These are phyloP conservation scores for Penstemon davidsonii DNA, from an alignment of 257 asterid species.

Conservation along the genomic window DNA sequence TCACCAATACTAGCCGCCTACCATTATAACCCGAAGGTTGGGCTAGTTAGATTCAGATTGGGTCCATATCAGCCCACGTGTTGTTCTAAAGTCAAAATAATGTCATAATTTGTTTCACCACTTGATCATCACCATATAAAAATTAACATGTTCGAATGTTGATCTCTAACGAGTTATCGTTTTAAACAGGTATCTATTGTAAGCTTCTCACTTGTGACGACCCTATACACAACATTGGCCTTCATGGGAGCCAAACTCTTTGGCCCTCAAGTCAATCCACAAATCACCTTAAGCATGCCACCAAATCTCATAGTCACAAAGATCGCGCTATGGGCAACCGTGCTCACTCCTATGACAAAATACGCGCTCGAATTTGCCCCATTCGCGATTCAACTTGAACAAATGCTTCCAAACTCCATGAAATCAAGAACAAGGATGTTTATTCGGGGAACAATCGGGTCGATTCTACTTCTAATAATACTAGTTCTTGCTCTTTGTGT, in stretches of 20 bases:
- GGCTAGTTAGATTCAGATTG: too few relatives aligned
- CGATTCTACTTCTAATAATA: conserved; percentile 47
- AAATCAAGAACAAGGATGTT: conserved; percentile 47
- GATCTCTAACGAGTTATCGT: background rate
- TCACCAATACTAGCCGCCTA: too few relatives aligned
- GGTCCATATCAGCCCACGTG: too few relatives aligned
- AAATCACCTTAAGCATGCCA: conserved; percentile 74
- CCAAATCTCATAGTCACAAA: conserved; percentile 42
- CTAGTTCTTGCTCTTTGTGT: conserved; percentile 58
- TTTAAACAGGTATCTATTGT: conserved; percentile 55
- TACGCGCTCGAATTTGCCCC: conserved; percentile 75
- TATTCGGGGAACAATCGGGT: conserved; percentile 54
- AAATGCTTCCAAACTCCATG: conserved; percentile 45
- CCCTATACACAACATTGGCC: conserved; percentile 51
- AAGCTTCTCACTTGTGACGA: conserved; percentile 62
- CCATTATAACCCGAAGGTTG: too few relatives aligned
- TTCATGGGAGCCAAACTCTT: conserved; percentile 75
- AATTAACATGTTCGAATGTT: background rate
- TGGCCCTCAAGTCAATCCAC: conserved; percentile 67
- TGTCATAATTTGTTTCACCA: background rate
- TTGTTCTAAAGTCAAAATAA: too few relatives aligned
- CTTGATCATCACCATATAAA: background rate
- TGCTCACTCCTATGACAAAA: conserved; percentile 72
- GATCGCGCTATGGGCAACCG: conserved; percentile 75
- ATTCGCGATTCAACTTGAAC: conserved; percentile 63